phyloP scores from a whole-genome alignment of 192 early-diverging fungal species.

The Dissophora globulifera region DNA sequence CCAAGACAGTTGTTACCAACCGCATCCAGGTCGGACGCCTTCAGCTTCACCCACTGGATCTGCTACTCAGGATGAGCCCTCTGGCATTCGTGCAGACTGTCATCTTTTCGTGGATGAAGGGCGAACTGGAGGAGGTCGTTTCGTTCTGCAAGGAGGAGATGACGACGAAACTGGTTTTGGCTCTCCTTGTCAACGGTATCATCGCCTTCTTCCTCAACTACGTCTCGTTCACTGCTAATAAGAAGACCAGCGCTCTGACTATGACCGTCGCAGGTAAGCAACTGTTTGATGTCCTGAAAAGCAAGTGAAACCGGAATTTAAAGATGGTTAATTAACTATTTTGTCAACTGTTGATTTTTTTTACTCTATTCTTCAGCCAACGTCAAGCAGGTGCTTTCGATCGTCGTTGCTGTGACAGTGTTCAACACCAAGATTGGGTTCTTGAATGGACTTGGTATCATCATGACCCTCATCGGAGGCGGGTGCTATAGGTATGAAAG shows the following conservation, averaged over 20 bases:
- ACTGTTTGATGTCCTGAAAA: neutral
- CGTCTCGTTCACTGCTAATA: slow-evolving; percentile 88
- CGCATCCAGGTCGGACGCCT: slow-evolving; percentile 80
- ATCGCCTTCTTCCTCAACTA: slow-evolving; percentile 90
- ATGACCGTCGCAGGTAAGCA: slow-evolving; percentile 78
- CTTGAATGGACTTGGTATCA: slow-evolving; percentile 67
- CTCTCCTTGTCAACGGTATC: slow-evolving; percentile 77
- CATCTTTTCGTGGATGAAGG: slow-evolving; percentile 67
- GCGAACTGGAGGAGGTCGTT: slow-evolving; percentile 66
- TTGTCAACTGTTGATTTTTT: neutral
- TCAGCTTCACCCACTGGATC: slow-evolving; percentile 82
- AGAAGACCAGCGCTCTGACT: slow-evolving; percentile 84
- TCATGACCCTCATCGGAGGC: slow-evolving; percentile 69
- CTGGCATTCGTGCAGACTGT: slow-evolving; percentile 81
- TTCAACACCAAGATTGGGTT: slow-evolving; percentile 69
- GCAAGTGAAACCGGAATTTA: neutral
- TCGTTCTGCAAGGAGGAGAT: slow-evolving; percentile 57
- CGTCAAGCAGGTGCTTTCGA: slow-evolving; percentile 80
- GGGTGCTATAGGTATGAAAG: slow-evolving; percentile 71
- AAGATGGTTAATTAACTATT: too few relatives aligned
- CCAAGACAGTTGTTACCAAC: slow-evolving; percentile 90
- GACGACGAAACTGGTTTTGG: slow-evolving; percentile 55
- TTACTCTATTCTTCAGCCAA: slow-evolving; percentile 54
- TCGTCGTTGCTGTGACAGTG: slow-evolving; percentile 68
- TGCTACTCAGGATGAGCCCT: slow-evolving; percentile 83